Evolutionary conservation across 768 basidiomycete species (phyloP), one percentile per base, ranked within the genome.

Genomic region (Russula virescens): DNA sequence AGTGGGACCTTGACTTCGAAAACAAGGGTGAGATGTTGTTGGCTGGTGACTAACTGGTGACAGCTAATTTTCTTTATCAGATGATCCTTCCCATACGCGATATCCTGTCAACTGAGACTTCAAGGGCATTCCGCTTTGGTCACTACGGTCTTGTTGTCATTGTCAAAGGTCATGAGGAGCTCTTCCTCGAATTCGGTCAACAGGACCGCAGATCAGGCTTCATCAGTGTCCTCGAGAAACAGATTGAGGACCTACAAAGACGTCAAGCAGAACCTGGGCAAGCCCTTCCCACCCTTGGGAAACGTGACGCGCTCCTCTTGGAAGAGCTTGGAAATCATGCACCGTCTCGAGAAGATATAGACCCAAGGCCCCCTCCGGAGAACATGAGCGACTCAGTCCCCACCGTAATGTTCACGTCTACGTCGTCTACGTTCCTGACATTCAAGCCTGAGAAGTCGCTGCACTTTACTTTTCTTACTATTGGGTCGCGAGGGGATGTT

Each of bases 401-500:
- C 2, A 89, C 92, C n/a, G 84, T 93, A 47, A 94, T 98, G 91
- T 98, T 99, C 74, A 93, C 89, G 2, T 95, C 92, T 13, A 87
- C 89, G n/a, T 93, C 92, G 0, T 94, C 92, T 3, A 96, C 96
- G 2, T 98, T 98, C 77, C 76, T 99, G 66, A 96, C 94, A 7
- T 99, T 99, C 79, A 95, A 94, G 73, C 97, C 96, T 2, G 81
- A 83, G 69, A 82, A 89, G 68, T 78, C 90, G 2, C 75, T 99
- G 63, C 88, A 85, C 68, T 91, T 99, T 70, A 98, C 97, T 0
- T 94, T 96, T 75, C 75, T 98, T 65, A 98, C 96, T 1, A 97
- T 99, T 68, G 96, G 96, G 7, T 94, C 93, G 23, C 83, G 96
- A 55, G 96, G 96, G 55, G 96, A 99, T 72, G 97, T 98, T 10